These are phyloP conservation scores for Xylaria arbuscula DNA, from an alignment of 2,329 filamentous ascomycete genomes.

Conservation along the genomic window DNA sequence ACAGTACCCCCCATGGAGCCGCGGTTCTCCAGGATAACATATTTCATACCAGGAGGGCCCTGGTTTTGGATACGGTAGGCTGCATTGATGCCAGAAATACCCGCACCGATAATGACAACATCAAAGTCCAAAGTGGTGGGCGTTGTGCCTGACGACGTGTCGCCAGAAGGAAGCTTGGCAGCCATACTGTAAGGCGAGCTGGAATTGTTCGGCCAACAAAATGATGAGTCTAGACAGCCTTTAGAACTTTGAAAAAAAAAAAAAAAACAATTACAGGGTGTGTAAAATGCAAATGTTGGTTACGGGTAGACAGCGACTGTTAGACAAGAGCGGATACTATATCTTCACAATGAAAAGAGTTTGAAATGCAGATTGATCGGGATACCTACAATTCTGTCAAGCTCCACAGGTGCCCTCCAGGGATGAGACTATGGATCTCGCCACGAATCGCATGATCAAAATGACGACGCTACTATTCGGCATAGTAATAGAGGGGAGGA, in stretches of 20 bases:
- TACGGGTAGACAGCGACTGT: not conserved
- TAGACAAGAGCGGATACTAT: not conserved
- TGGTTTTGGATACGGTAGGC: constrained; percentile 72
- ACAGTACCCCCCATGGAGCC: constrained; percentile 74
- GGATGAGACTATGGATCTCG: not conserved
- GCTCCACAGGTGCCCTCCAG: not conserved
- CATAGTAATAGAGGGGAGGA: not conserved
- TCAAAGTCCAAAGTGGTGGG: constrained; percentile 29
- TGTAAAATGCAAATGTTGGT: not conserved
- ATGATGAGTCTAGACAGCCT: not conserved
- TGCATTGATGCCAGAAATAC: constrained; percentile 75
- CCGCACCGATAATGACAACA: constrained; percentile 37
- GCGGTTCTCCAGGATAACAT: constrained; percentile 75
- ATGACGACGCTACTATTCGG: not conserved
- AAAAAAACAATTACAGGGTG: not conserved
- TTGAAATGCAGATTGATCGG: not conserved
- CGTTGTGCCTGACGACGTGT: constrained; percentile 2
- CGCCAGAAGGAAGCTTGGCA: not conserved
- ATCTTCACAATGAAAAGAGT: not conserved
- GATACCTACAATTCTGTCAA: not conserved
- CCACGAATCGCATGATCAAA: not conserved
- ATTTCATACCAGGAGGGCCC: constrained; percentile 69
- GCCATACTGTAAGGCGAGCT: constrained; percentile 9
- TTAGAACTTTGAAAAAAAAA: not conserved
- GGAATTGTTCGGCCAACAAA: not conserved